phyloP scores from a whole-genome alignment of 495 filamentous ascomycete genomes.

The Xylaria castorea region DNA sequence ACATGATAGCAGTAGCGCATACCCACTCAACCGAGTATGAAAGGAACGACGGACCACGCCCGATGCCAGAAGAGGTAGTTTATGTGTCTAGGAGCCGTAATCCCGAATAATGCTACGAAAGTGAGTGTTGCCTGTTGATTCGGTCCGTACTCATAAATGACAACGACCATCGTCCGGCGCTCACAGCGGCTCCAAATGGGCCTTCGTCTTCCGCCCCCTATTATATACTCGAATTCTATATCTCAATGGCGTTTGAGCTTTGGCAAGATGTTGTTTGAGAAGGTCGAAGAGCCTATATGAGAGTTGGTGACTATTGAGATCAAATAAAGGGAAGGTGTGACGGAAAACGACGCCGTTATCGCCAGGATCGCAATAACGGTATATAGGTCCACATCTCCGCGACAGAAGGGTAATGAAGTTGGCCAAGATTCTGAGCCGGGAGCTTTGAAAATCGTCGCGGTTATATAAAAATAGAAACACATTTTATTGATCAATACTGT shows the following conservation, averaged over 20 bases:
- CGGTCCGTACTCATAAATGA: constrained; percentile 56
- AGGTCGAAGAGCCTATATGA: neutral
- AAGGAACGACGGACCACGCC: constrained; percentile 41
- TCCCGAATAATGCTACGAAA: constrained; percentile 57
- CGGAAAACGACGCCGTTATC: too few relatives aligned
- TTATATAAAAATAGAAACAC: neutral
- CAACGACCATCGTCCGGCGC: constrained; percentile 27
- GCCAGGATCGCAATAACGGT: too few relatives aligned
- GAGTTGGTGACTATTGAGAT: neutral
- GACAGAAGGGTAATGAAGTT: neutral
- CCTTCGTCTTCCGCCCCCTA: constrained; percentile 6
- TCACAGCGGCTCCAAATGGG: constrained; percentile 30
- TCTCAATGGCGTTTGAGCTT: neutral
- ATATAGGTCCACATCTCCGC: too few relatives aligned
- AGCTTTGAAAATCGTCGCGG: neutral
- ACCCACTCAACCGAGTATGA: constrained; percentile 43
- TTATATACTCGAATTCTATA: neutral
- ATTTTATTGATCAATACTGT: neutral
- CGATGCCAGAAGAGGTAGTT: constrained; percentile 50
- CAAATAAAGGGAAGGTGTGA: too few relatives aligned
- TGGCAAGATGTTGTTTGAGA: neutral
- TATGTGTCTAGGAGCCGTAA: constrained; percentile 50
- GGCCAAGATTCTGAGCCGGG: neutral
- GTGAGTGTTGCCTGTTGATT: constrained; percentile 53
- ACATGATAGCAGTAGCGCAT: constrained; percentile 21